Percentiles rank a stretch among this genome's conserved stretches.
phyloP scores from a whole-genome alignment of 352 stramenopile genomes.

The Plasmopara muralis region DNA sequence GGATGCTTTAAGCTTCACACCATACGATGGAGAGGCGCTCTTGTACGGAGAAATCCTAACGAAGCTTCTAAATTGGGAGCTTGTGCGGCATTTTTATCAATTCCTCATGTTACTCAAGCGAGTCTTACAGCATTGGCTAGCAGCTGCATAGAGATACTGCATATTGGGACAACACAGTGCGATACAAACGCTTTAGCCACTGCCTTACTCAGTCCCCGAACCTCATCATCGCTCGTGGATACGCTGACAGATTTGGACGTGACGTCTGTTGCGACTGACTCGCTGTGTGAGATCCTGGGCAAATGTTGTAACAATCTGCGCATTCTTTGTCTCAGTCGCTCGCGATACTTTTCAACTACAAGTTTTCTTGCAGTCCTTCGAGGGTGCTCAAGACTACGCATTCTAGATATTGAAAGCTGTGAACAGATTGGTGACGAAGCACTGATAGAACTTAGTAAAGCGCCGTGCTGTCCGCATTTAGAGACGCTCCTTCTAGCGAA shows the following conservation, averaged over 20 bases:
- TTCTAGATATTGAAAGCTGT: constrained; percentile 66
- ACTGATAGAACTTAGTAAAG: constrained; percentile 24
- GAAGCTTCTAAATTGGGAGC: constrained; percentile 3
- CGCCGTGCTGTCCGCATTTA: constrained; percentile 28
- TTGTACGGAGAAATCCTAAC: constrained; percentile 38
- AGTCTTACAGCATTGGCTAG: constrained; percentile 24
- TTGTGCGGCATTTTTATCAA: constrained; percentile 58
- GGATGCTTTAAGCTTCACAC: constrained; percentile 34
- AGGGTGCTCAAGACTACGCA: constrained; percentile 28
- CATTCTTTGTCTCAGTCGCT: constrained; percentile 51
- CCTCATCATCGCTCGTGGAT: constrained; percentile 3
- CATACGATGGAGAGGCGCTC: constrained; percentile 49
- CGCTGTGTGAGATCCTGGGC: constrained; percentile 42
- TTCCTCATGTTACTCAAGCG: constrained; percentile 34
- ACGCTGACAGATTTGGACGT: constrained; percentile 49
- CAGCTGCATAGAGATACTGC: constrained; percentile 32
- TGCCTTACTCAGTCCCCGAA: constrained; percentile 11
- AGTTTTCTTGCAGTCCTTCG: constrained; percentile 46
- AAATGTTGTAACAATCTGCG: constrained; percentile 28
- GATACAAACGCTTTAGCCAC: constrained; percentile 38
- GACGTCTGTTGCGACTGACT: constrained; percentile 52
- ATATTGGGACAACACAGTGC: constrained; percentile 52
- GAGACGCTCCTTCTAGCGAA: constrained; percentile 56
- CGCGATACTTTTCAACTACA: constrained; percentile 56
- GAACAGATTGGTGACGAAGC: constrained; percentile 54